These are phyloP conservation scores for Meredithiella fracta DNA, from an alignment of 2,329 filamentous ascomycete genomes.

Conservation along the genomic window DNA sequence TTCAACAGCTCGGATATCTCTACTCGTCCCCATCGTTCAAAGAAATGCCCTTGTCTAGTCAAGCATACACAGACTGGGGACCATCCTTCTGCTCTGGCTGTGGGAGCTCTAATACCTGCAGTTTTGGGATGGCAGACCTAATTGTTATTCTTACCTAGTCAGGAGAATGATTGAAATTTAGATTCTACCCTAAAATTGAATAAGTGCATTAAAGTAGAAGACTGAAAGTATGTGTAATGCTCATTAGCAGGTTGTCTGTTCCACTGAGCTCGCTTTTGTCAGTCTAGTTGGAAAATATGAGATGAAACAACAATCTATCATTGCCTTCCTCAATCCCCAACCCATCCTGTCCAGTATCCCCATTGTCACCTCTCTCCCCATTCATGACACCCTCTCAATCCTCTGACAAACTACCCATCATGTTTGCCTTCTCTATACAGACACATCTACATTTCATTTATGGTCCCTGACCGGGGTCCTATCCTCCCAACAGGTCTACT, in stretches of 20 bases:
- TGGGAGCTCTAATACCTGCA: too few species aligned
- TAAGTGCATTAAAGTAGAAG: too few species aligned
- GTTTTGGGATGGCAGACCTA: background rate
- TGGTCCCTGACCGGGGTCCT: background rate
- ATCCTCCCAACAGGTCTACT: background rate
- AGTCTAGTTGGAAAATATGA: too few species aligned
- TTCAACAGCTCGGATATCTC: background rate
- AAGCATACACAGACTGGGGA: too few species aligned
- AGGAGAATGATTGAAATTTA: background rate
- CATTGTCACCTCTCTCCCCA: background rate
- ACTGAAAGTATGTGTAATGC: too few species aligned
- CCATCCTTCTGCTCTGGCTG: too few species aligned
- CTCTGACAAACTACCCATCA: too few species aligned
- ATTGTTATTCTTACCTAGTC: background rate
- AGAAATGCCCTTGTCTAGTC: background rate
- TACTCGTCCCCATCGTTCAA: background rate
- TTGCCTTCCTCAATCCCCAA: too few species aligned
- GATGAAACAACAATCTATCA: too few species aligned
- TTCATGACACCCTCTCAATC: too few species aligned
- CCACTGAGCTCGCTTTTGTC: too few species aligned
- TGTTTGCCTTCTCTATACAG: background rate
- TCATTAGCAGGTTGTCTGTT: too few species aligned
- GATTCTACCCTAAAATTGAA: background rate
- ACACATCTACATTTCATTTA: background rate
- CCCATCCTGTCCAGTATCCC: background rate